Base-by-base conservation (phyloP, 148 eudicot species). In the Rhododendron ovatum region DNA sequence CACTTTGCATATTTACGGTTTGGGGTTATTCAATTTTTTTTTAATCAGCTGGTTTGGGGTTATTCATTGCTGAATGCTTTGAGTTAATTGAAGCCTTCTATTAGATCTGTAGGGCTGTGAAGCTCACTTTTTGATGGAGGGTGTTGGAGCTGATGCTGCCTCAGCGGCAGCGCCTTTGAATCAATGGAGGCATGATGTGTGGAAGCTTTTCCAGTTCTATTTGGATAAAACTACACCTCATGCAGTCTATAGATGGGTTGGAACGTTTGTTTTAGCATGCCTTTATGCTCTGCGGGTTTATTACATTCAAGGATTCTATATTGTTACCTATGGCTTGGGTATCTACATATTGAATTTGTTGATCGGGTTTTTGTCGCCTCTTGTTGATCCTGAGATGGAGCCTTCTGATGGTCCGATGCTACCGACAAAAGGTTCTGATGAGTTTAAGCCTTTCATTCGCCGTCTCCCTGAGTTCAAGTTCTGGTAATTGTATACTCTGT, bases 341-440 rank as follows among this genome's bases (percentile, higher is more conserved):
- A 95, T 95, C 84, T 95, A 95, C 82, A 73, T 95, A 82, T 87
- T 95, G 91, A 95, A 93, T 92, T 88, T 95, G 86, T 89, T 95
- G 50, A 93, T 95, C 83, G 98, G 96, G 80, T 95, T 95, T 85
- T 88, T 95, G 88, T 91, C 98, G 0, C 98, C 98, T 50, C 91
- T 95, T 91, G 96, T 91, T 93, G 98, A 95, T 90, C 98, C 96
- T 13, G 96, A 95, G 90, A 76, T 88, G 71, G 98, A 95, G 83
- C 84, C 88, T 63, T 90, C 94, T 61, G 95, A 93, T 90, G 96
- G 96, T 11, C 90, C 96, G 0, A 6, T 91, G 89, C 90, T 94
- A 65, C 98, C 98, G 5, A 95, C 98, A 35, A 95, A 94, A 86
- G 98, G 94, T 51, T 95, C 98, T 30, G 98, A 95, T 89, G 98